Conservation (phyloP, 768 basidiomycete genomes). For the Tylopilus rubrobrunneus region DNA sequence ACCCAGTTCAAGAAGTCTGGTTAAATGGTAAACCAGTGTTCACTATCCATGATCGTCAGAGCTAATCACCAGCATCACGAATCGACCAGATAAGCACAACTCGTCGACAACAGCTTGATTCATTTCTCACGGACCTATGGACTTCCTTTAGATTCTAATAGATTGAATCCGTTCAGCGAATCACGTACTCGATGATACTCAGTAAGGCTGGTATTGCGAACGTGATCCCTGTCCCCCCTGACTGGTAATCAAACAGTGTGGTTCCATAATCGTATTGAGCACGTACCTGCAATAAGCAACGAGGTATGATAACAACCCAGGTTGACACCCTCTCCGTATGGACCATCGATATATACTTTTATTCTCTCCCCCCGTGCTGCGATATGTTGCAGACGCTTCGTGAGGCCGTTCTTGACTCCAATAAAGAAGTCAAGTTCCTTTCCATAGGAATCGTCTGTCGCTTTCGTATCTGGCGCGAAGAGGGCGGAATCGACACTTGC, state of each 20-base stretch:
- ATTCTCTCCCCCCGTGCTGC: slow-evolving; percentile 31
- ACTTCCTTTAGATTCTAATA: background rate
- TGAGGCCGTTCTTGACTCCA: slow-evolving; percentile 54
- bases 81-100: slow-evolving; percentile 43
- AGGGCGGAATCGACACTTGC: slow-evolving; percentile 33
- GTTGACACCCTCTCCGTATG: slow-evolving; percentile 20
- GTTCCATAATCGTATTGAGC: background rate
- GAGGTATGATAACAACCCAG: slow-evolving; percentile 40
- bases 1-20: no score
- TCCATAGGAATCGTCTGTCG: slow-evolving; percentile 4
- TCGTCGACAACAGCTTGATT: slow-evolving; percentile 26
- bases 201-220: slow-evolving; percentile 45
- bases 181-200: slow-evolving; percentile 38
- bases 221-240: slow-evolving; percentile 50
- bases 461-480: slow-evolving; percentile 5
- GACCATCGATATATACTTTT: slow-evolving; percentile 50
- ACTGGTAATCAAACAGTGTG: background rate
- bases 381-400: slow-evolving; percentile 38
- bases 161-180: background rate
- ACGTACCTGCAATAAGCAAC: slow-evolving; percentile 45
- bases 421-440: slow-evolving; percentile 52
- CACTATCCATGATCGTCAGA: background rate
- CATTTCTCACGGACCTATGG: slow-evolving; percentile 11
- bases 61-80: slow-evolving; percentile 34
- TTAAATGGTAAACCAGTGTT: no score